phyloP scores from a whole-genome alignment of 108 stramenopile genomes.

The Bacterosira constricta region DNA sequence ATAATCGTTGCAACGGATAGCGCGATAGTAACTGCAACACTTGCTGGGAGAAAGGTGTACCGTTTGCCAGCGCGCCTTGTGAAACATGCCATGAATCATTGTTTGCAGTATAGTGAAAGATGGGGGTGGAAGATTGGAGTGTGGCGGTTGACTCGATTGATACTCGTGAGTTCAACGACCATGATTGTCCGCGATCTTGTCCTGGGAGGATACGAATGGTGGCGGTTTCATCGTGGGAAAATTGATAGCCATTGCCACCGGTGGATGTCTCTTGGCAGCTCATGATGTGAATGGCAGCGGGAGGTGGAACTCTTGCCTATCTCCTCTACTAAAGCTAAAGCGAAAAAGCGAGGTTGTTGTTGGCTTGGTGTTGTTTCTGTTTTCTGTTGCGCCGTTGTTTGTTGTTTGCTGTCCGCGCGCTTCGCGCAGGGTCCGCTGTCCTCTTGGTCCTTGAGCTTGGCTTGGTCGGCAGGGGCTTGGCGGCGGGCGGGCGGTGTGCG shows the following conservation, averaged over 20 bases:
- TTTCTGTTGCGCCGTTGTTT: too few species aligned
- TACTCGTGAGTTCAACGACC: conserved; percentile 33
- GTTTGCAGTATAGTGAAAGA: conserved; percentile 10
- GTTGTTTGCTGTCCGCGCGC: too few species aligned
- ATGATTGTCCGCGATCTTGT: conserved; percentile 1
- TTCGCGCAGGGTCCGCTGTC: too few species aligned
- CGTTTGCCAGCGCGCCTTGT: conserved; percentile 3
- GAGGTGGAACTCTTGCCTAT: neutral
- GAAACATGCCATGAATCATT: neutral
- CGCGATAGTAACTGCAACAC: conserved; percentile 25
- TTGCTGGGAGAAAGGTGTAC: conserved; percentile 39
- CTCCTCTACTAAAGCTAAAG: neutral
- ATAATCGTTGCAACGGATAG: conserved; percentile 28
- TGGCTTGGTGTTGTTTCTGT: too few species aligned
- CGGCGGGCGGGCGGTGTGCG: too few species aligned
- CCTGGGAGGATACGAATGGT: conserved; percentile 21
- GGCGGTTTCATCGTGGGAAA: conserved; percentile 37
- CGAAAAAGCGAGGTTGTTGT: too few species aligned
- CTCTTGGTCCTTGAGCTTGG: too few species aligned
- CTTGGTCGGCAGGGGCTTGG: too few species aligned
- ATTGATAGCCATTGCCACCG: conserved; percentile 2
- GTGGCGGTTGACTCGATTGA: conserved; percentile 43
- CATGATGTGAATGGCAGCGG: neutral
- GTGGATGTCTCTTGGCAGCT: conserved; percentile 3
- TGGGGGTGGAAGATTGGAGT: conserved; percentile 23